Base-by-base conservation (phyloP, 306 rosid species). In the Prunus davidiana region DNA sequence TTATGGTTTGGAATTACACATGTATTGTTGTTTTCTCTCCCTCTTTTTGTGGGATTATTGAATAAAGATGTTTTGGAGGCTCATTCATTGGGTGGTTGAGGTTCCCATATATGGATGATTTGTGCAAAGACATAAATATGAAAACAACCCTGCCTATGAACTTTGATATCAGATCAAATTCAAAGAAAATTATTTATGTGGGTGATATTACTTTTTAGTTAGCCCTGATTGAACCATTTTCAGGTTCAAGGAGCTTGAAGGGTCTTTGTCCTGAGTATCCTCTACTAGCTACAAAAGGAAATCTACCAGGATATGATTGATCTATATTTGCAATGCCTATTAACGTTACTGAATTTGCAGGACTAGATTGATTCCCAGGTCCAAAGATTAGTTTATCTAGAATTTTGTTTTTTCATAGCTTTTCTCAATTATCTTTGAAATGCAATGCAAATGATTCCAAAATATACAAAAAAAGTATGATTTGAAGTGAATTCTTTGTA, bases 101-200 rank as follows among this genome's bases (percentile, higher is more conserved):
- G 16, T 15, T 64, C 20, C 70, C 69, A 61, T 41, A 72, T 66
- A 65, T 55, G 28, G 77, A 55, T 58, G 73, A 49, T 20, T 45
- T 22, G 19, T 6, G 28, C 78, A 38, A 38, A 54, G 32, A 75
- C 76, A 72, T 34, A 45, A 75, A 66, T 75, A 51, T 8, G 76
- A 72, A 72, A 22, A 56, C 76, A 22, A 43, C 16, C 28, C 12
- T 57, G 4, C 52, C 76, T 56, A 20, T 38, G 12, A 34, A 19
- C 34, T 38, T 20, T 38, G 32, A 56, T 30, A 38, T 38, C 9
- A 38, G 47, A 16, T 2, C 64, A 34, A 54, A 54, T 9, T 57
- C 25, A 38, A 25, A 56, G 43, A 47, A 56, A 24, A 24, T n/a
- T 32, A n/a, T 24, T 70, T 30, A 3, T 28, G 9, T 2, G 28